Base-by-base conservation (phyloP, 257 asterid genomes). In the Fraxinus quadrangulata region DNA sequence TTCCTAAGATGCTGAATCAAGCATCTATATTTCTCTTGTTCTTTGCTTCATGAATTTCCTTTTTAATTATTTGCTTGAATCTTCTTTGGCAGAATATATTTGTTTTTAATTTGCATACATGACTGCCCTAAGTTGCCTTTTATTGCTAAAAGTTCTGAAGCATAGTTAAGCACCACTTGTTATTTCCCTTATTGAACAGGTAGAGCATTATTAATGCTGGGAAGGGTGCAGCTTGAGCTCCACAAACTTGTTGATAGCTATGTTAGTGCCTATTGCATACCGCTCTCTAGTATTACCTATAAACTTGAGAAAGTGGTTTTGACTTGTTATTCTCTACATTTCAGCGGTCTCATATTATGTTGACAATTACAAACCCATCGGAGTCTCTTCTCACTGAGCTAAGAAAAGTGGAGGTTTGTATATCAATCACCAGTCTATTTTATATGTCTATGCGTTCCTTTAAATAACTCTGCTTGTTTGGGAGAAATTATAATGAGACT, bases 351-450 rank as follows among this genome's bases (percentile, higher is more conserved):
- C 93, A 89, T 82, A 86, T 93, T 61, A 86, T 93, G 81, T 81
- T 88, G 87, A 95, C 99, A 63, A 89, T 95, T 40, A 93, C 98
- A 51, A 93, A 91, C 78, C 99, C 99, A 49, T 95, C 97, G 56
- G 99, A 95, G 86, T 93, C 97, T 79, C 97, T 93, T 83, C 96
- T 95, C 31, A 89, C 90, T 51, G 97, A 95, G 91, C 97, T 95
- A 37, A 92, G 96, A 66, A 95, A 93, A 91, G 99, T 95, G 85
- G 98, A 93, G 98, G 98, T 95, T 75, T 77, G 93, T 82, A 49
- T 70, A 12, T 70, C 34, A 34, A 63, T 74, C 26, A 56, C 66
- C 66, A 17, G 28, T 56, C 11, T 56, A n/a, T 56, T 56, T n/a
- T 1, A n/a, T 56, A 3, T n/a, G 12, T 56, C 26, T 56, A 4